Conservation (phyloP, 805 yeast species). For the Monosporozyma aerobia region DNA sequence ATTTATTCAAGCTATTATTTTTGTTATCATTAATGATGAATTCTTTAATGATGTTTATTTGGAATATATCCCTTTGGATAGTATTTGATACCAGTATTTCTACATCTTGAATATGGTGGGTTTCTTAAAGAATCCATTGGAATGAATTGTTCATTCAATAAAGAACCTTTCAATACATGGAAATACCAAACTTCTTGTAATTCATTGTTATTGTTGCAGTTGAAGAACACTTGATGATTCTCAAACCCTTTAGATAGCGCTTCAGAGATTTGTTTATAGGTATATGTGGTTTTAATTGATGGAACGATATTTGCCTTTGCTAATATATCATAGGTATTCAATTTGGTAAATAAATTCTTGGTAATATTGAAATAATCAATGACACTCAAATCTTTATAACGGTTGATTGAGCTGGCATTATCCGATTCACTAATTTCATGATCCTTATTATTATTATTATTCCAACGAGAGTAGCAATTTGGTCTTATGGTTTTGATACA, state of each 20-base stretch:
- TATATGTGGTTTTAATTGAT: constrained; percentile 44
- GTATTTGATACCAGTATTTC: constrained; percentile 56
- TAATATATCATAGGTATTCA: constrained; percentile 64
- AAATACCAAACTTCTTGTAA: constrained; percentile 60
- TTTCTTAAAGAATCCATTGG: constrained; percentile 48
- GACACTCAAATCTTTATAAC: constrained; percentile 30
- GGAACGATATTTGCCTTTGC: constrained; percentile 66
- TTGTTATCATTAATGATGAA: constrained; percentile 11
- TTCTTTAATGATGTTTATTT: constrained; percentile 24
- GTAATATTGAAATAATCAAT: constrained; percentile 62
- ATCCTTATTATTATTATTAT: neutral
- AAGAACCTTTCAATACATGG: constrained; percentile 63
- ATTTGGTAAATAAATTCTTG: constrained; percentile 44
- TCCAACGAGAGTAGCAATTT: constrained; percentile 47
- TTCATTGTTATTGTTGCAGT: constrained; percentile 46
- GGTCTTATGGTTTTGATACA: constrained; percentile 78
- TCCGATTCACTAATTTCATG: too few species aligned
- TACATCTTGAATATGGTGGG: constrained; percentile 49
- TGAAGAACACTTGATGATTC: constrained; percentile 49
- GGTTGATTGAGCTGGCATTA: neutral
- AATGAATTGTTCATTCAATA: constrained; percentile 53
- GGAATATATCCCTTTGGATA: constrained; percentile 52
- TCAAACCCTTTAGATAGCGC: constrained; percentile 42
- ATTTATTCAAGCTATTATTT: neutral
- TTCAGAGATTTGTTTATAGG: constrained; percentile 43